Evolutionary conservation across 768 basidiomycete species (phyloP).

Genomic region (Gloeopeniophorella convolvens): DNA sequence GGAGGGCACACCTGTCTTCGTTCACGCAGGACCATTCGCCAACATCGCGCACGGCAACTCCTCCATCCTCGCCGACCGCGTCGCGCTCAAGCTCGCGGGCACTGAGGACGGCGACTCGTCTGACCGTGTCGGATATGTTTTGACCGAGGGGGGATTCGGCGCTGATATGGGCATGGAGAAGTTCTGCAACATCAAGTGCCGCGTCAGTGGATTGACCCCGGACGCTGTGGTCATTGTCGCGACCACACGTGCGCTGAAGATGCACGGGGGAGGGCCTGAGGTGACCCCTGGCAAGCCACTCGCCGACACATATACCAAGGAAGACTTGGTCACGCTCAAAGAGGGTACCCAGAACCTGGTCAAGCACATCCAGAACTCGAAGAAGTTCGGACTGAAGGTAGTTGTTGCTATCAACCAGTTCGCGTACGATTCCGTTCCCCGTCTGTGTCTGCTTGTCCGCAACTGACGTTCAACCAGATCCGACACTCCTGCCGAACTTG

Average conservation of each 20-base stretch:
- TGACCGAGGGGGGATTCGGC: constrained; percentile 98
- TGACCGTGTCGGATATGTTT: constrained; percentile 84
- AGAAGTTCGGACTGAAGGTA: constrained; percentile 95
- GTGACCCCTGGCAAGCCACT: constrained; percentile 94
- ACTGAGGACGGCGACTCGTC: constrained; percentile 84
- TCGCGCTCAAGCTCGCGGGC: constrained; percentile 95
- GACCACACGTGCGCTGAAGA: constrained; percentile 95
- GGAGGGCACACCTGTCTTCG: constrained; percentile 97
- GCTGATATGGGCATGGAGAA: constrained; percentile 99
- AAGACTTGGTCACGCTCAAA: constrained; percentile 82
- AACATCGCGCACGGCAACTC: constrained; percentile 99
- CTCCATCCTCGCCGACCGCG: constrained; percentile 94
- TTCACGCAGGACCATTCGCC: constrained; percentile 97
- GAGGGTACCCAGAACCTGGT: constrained; percentile 91
- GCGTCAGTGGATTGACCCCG: constrained; percentile 85
- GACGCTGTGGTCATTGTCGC: constrained; percentile 96
- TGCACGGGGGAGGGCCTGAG: constrained; percentile 98
- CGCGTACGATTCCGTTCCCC: constrained; percentile 50
- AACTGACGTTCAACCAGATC: constrained; percentile 41
- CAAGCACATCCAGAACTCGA: constrained; percentile 90
- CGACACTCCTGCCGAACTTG: constrained; percentile 86
- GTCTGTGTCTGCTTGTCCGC: neutral
- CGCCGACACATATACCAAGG: constrained; percentile 89
- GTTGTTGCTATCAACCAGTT: constrained; percentile 95
- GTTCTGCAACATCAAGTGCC: constrained; percentile 99